Evolutionary conservation across 2,329 filamentous ascomycete genomes (phyloP), one percentile per base, ranked within the genome.

Genomic region (Aspergillus pseudoterreus): DNA sequence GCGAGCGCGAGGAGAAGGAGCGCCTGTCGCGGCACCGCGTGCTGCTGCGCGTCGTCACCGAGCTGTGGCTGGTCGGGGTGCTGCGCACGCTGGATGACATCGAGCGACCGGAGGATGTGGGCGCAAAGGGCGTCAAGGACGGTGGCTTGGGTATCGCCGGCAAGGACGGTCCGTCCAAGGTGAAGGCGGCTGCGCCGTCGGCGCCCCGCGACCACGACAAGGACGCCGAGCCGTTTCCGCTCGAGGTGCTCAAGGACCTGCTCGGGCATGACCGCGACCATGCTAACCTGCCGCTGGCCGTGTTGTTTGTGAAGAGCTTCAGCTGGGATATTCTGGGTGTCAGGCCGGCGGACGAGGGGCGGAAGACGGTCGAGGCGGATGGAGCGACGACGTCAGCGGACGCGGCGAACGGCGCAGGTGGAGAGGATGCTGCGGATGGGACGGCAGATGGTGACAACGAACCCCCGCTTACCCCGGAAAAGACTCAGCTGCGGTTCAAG

Each of bases 171-270:
- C 76, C 82, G 38, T 76, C 81, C 33, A 95, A 92, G 70, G 74
- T 79, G 6, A 82, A 78, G 76, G 43, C 83, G 81, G 27, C 35
- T 1, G 61, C 71, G 74, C 55, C 88, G 78, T 76, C 78, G 75
- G 60, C 77, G 9, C 68, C 72, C 36, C 78, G 75, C 47, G 82
- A 84, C 53, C 83, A 84, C 57, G 80, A 81, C 24, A 83, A 81
- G 38, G 85, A 87, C 53, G 82, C 90, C 2, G 94, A 99, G 57
- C 94, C 94, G 0, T 97, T 99, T 60, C 95, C 95, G 3, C 78
- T 99, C 17, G 94, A 99, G 69, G 92, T 97, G n/a, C 77, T 99
- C 38, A 99, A 99, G 74, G 95, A 99, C 67, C 82, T 99, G 58
- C 81, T 99, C 14, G 91, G 92, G 6, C 87, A 97, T 66, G 94